Evolutionary conservation across 106 monocot species (phyloP), one percentile per base, ranked within the genome.

Genomic region (Cymbidium sinense): DNA sequence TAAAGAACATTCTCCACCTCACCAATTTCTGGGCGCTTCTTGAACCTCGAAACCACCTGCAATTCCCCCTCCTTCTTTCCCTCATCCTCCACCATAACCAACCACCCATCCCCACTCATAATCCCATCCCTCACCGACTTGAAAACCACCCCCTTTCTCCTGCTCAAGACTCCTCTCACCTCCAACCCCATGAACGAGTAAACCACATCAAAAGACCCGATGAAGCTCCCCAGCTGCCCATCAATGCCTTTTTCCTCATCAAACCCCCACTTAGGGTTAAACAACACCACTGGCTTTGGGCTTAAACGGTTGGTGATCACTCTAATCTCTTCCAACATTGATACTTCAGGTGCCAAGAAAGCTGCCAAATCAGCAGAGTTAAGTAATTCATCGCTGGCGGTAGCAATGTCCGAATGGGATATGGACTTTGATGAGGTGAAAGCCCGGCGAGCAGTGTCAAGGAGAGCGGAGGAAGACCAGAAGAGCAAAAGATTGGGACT

Each of bases 161-260:
- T 91, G 50, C 87, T 98, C 37, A 98, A 62, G 12, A 98, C 25
- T 21, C 98, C 98, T 76, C 61, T 85, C 50, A 92, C 98, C 77
- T 98, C 98, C 84, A 98, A 78, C 34, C 98, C 98, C 84, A 91
- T 81, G 82, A 98, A 94, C 7, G 98, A 94, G 34, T 92, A 98
- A 27, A 98, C 87, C 39, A 98, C 94, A 34, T 89, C 84, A 70
- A 98, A 98, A 1, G 98, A 94, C 15, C 76, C 86, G 8, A 84
- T 51, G 58, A 98, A 98, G 65, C 74, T 85, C 54, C 41, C 67
- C 64, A 86, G 10, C 11, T 78, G 78, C 25, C 58, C 70, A 6
- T 50, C 82, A 37, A 93, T 79, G 5, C 71, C 84, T 33, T 76
- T 73, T 78, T 94, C 91, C 58, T 92, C 92, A 23, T 92, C 98